Conservation (phyloP, 495 filamentous ascomycete species). For the Aspergillus heteromorphus region DNA sequence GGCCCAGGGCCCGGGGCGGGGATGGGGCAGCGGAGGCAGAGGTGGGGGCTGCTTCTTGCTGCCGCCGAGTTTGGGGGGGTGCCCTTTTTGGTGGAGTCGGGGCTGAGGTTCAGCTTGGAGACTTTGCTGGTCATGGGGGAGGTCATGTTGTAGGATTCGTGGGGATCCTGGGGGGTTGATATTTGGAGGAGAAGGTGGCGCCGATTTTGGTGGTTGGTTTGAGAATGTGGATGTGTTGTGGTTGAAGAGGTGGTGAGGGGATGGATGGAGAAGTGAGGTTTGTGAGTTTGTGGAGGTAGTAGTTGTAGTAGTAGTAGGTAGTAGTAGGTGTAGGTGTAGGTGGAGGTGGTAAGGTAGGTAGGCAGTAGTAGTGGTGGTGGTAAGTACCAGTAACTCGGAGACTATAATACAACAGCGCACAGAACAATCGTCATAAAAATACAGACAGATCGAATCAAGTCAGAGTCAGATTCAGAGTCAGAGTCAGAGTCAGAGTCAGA, state of each 20-base stretch:
- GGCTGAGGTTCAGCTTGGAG: constrained; percentile 1
- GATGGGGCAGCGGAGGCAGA: no score
- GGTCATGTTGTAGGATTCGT: neutral
- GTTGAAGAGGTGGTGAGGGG: no score
- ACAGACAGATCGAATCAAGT: neutral
- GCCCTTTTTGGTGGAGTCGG: neutral
- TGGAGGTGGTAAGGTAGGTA: neutral
- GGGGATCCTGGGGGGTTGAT: neutral
- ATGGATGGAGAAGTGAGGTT: no score
- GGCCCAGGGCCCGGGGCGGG: no score
- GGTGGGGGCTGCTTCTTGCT: neutral
- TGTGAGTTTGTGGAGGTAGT: no score
- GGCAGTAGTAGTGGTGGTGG: neutral
- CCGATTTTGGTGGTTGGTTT: no score
- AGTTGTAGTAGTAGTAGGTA: neutral
- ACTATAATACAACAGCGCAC: neutral
- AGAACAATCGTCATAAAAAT: no score
- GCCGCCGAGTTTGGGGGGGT: neutral
- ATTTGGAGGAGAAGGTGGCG: neutral
- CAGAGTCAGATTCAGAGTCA: neutral
- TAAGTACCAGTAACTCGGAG: neutral
- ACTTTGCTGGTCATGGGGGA: neutral
- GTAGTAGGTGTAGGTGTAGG: neutral
- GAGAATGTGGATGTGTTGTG: no score
- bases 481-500: neutral